phyloP scores from a whole-genome alignment of 108 stramenopile species.

The Cyclotella choctawhatcheeana region DNA sequence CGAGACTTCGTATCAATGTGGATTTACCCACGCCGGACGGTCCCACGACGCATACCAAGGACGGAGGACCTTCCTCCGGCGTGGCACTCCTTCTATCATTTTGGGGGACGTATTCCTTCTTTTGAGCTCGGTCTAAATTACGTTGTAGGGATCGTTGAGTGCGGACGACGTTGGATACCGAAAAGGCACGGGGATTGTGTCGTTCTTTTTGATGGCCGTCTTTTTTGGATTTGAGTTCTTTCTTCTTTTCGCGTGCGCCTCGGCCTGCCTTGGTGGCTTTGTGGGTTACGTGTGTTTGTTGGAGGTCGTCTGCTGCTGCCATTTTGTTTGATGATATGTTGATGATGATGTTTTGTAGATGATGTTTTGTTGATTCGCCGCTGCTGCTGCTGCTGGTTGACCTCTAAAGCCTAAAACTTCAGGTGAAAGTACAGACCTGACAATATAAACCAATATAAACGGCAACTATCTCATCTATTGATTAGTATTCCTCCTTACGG shows the following conservation, averaged over 20 bases:
- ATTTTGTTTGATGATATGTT: not conserved
- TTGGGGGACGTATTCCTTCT: constrained; percentile 95
- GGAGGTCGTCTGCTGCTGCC: constrained; percentile 13
- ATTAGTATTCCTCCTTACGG: too few relatives aligned
- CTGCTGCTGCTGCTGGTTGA: not conserved
- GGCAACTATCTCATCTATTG: too few relatives aligned
- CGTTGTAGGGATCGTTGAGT: constrained; percentile 95
- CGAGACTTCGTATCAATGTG: constrained; percentile 95
- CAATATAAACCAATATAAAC: too few relatives aligned
- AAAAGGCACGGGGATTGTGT: constrained; percentile 94
- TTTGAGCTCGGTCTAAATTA: constrained; percentile 93
- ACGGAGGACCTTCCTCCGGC: constrained; percentile 76
- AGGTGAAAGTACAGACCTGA: too few relatives aligned
- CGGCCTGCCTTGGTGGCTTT: constrained; percentile 80
- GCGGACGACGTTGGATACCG: constrained; percentile 92
- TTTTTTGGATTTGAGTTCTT: constrained; percentile 71
- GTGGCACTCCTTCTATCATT: constrained; percentile 64
- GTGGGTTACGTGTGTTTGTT: constrained; percentile 56
- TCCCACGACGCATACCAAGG: constrained; percentile 95
- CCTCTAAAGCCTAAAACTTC: too few relatives aligned
- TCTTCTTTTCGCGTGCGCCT: constrained; percentile 86
- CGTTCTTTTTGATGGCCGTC: constrained; percentile 70
- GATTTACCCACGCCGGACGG: constrained; percentile 94
- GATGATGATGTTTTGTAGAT: not conserved
- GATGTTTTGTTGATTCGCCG: not conserved